Evolutionary conservation across 2,329 filamentous ascomycete genomes (phyloP).

Genomic region (Xylariaceae sp.): DNA sequence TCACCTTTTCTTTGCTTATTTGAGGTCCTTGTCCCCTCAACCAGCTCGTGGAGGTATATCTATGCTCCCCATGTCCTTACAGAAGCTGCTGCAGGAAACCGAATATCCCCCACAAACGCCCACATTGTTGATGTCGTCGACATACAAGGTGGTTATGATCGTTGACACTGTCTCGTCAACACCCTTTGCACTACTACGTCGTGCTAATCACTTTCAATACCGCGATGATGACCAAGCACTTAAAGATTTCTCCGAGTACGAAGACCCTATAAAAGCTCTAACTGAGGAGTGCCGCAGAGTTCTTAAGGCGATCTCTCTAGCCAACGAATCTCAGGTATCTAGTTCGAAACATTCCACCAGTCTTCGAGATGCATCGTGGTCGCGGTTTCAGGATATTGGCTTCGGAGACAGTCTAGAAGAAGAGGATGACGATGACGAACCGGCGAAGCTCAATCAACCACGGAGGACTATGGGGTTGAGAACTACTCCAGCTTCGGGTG

Average conservation of each 20-base stretch:
- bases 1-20: slow-evolving; percentile 96
- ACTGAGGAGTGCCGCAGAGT: slow-evolving; percentile 95
- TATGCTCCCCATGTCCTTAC: slow-evolving; percentile 83
- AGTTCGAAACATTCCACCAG: slow-evolving; percentile 72
- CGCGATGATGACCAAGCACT: slow-evolving; percentile 84
- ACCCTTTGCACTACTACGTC: slow-evolving; percentile 85
- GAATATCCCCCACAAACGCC: slow-evolving; percentile 89
- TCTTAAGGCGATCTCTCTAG: slow-evolving; percentile 81
- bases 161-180: slow-evolving; percentile 94
- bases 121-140: slow-evolving; percentile 74
- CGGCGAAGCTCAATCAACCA: slow-evolving; percentile 44
- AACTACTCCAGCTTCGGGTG: slow-evolving; percentile 67
- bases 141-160: slow-evolving; percentile 93
- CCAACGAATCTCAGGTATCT: slow-evolving; percentile 81
- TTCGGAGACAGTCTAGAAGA: slow-evolving; percentile 79
- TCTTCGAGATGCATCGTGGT: slow-evolving; percentile 88
- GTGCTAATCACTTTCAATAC: slow-evolving; percentile 94
- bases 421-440: slow-evolving; percentile 66
- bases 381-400: slow-evolving; percentile 91
- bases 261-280: slow-evolving; percentile 84
- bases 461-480: slow-evolving; percentile 55
- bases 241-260: slow-evolving; percentile 82
- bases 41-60: slow-evolving; percentile 78
- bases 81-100: slow-evolving; percentile 87
- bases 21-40: slow-evolving; percentile 86